A percentile compares a stretch with the other conserved stretches of the same genome.
phyloP scores from a whole-genome alignment of 371 early-diverging fungal species.

The Mycotypha africana region DNA sequence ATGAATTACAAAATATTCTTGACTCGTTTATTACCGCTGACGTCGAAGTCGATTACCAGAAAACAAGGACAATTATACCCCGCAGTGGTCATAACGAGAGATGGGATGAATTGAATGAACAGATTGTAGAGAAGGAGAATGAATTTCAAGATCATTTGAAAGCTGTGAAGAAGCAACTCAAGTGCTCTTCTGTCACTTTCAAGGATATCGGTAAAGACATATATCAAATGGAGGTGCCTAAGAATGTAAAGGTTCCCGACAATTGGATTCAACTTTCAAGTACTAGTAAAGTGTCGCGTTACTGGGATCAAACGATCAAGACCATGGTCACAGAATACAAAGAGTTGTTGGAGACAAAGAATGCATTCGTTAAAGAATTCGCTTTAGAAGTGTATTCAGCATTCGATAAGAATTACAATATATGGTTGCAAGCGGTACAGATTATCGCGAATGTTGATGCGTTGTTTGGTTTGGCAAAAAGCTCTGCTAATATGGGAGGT shows the following conservation, averaged over 20 bases:
- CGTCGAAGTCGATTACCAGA: conserved; percentile 56
- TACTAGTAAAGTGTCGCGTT: conserved; percentile 80
- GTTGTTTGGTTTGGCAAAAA: conserved; percentile 74
- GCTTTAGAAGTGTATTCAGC: conserved; percentile 64
- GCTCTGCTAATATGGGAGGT: conserved; percentile 67
- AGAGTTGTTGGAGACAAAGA: conserved; percentile 84
- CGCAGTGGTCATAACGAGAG: conserved; percentile 68
- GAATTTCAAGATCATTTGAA: conserved; percentile 64
- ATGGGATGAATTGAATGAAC: conserved; percentile 62
- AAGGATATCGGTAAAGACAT: conserved; percentile 94
- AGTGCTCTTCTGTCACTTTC: conserved; percentile 59
- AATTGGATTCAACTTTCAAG: conserved; percentile 76
- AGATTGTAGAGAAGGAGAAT: conserved; percentile 50
- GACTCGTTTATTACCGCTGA: conserved; percentile 75
- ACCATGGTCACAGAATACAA: conserved; percentile 65
- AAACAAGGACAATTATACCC: conserved; percentile 60
- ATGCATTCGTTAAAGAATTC: conserved; percentile 60
- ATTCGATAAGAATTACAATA: conserved; percentile 73
- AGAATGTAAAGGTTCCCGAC: conserved; percentile 68
- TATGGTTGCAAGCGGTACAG: conserved; percentile 69
- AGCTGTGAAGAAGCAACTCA: conserved; percentile 56
- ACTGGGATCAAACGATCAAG: conserved; percentile 73
- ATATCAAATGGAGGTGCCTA: conserved; percentile 91
- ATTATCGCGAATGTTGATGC: conserved; percentile 90
- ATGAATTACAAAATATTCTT: conserved; percentile 54